phyloP scores from a whole-genome alignment of 257 asterid species.

The Nicotiana otophora region DNA sequence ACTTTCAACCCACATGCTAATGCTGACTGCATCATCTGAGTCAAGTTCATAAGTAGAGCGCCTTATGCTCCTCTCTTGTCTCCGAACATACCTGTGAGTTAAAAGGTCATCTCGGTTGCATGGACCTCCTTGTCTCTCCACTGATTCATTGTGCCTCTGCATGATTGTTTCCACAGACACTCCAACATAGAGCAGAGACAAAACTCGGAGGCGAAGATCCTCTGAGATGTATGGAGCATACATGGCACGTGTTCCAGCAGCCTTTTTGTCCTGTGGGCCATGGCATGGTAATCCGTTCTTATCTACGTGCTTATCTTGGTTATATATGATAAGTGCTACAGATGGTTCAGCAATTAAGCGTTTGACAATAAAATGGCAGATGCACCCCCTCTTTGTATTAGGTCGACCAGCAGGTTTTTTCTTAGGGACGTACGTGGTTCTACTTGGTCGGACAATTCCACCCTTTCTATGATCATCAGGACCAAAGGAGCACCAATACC shows the following conservation, averaged over 20 bases:
- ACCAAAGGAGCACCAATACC: slow-evolving; percentile 99
- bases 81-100: slow-evolving; percentile 90
- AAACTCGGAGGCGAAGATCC: slow-evolving; percentile 85
- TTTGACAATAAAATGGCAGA: slow-evolving; percentile 90
- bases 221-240: slow-evolving; percentile 97
- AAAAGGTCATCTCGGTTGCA: slow-evolving; percentile 89
- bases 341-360: slow-evolving; percentile 88
- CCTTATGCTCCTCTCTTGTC: slow-evolving; percentile 85
- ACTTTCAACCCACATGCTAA: slow-evolving; percentile 69
- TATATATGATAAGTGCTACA: slow-evolving; percentile 79
- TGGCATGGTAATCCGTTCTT: slow-evolving; percentile 84
- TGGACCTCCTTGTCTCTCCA: slow-evolving; percentile 94
- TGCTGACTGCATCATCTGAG: slow-evolving; percentile 75
- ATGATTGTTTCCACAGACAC: slow-evolving; percentile 96
- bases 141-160: slow-evolving; percentile 92
- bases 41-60: slow-evolving; percentile 71
- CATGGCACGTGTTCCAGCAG: slow-evolving; percentile 97
- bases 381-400: slow-evolving; percentile 95
- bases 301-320: slow-evolving; percentile 84
- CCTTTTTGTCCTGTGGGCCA: slow-evolving; percentile 81
- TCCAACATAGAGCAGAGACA: slow-evolving; percentile 84
- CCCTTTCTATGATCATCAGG: slow-evolving; percentile 95
- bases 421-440: slow-evolving; percentile 66
- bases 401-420: slow-evolving; percentile 87
- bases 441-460: slow-evolving; percentile 87